Percentiles rank a stretch among this genome's conserved stretches.
Evolutionary conservation across 176 grass and related monocot genomes (phyloP).

Genomic region (Avena eriantha): DNA sequence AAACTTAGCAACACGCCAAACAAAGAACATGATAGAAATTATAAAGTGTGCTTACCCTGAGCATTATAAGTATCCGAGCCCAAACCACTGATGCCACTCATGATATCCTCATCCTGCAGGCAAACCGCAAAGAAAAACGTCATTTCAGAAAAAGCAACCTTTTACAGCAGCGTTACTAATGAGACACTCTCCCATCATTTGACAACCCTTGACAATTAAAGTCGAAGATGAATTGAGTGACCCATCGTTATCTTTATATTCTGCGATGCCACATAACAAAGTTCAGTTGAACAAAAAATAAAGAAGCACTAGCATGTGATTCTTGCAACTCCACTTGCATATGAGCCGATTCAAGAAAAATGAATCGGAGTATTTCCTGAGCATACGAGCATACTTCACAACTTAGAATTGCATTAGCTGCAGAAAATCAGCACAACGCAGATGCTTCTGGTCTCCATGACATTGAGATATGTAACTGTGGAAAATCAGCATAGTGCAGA

Average conservation of each 20-base stretch:
- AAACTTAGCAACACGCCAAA: neutral
- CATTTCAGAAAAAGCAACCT: conserved; percentile 37
- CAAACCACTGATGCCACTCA: conserved; percentile 7
- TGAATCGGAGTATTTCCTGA: neutral
- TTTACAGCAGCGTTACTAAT: conserved; percentile 22
- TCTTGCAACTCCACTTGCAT: neutral
- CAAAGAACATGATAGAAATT: neutral
- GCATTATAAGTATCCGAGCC: conserved; percentile 26
- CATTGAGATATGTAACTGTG: conserved; percentile 3
- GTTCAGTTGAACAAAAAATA: conserved; percentile 41
- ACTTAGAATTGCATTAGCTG: neutral
- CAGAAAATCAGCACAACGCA: neutral
- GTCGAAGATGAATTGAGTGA: neutral
- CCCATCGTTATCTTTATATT: neutral
- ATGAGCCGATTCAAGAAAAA: conserved; percentile 28
- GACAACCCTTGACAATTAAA: conserved; percentile 47
- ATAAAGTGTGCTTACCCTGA: conserved; percentile 35
- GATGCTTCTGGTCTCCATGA: conserved; percentile 26
- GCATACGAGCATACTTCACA: conserved; percentile 27
- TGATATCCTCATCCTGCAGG: conserved; percentile 59
- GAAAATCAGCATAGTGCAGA: no score
- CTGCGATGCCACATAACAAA: conserved; percentile 19
- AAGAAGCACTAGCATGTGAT: neutral
- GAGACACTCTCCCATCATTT: conserved; percentile 51
- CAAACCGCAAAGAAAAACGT: conserved; percentile 20